Evolutionary conservation across 139 green algal species (phyloP).

Genomic region (Micractinium sp.): DNA sequence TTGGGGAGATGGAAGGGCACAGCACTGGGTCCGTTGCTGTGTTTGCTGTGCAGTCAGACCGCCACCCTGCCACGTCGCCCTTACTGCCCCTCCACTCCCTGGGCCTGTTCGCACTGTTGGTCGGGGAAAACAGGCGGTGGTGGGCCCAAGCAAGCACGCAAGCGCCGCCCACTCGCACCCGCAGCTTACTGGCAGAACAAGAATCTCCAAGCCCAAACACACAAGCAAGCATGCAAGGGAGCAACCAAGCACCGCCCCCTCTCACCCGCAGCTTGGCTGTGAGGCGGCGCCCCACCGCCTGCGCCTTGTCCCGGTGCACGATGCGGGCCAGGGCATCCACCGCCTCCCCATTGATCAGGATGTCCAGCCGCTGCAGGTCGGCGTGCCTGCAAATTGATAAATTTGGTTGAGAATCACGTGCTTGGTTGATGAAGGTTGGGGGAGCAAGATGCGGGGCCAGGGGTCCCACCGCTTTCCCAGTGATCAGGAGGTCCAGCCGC

Average conservation of each 20-base stretch:
- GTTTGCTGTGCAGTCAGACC: too few species aligned
- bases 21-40: too few species aligned
- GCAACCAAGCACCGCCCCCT: not conserved
- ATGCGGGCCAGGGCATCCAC: conserved; percentile 89
- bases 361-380: conserved; percentile 88
- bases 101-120: not conserved
- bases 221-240: not conserved
- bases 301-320: conserved; percentile 72
- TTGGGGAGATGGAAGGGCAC: too few species aligned
- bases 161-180: too few species aligned
- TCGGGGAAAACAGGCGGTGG: not conserved
- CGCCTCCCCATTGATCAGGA: conserved; percentile 84
- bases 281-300: conserved; percentile 64
- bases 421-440: not conserved
- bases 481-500: conserved; percentile 90
- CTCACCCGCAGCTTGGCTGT: conserved; percentile 59
- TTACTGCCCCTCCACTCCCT: too few species aligned
- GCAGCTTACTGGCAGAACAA: not conserved
- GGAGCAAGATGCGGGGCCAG: conserved; percentile 84
- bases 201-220: not conserved
- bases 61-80: too few species aligned
- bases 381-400: not conserved
- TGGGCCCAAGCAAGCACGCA: too few species aligned
- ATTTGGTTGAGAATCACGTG: not conserved
- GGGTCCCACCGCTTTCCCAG: conserved; percentile 83